phyloP scores from a whole-genome alignment of 2,329 filamentous ascomycete genomes.

The Fusarium humuli region DNA sequence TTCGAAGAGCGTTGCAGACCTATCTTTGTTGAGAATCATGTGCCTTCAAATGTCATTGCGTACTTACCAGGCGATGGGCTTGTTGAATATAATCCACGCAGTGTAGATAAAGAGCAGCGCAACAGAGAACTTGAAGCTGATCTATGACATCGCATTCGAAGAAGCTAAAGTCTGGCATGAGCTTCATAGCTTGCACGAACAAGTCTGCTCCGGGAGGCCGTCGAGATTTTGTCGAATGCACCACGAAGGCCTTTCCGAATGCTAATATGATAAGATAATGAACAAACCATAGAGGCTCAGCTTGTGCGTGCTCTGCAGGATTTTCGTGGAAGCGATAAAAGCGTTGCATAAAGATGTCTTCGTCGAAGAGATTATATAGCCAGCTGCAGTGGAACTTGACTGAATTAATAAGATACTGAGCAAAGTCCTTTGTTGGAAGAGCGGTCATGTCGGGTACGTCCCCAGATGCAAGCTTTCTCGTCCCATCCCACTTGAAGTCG shows the following conservation, averaged over 20 bases:
- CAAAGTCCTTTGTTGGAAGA: slow-evolving; percentile 33
- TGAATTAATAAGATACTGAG: slow-evolving; percentile 38
- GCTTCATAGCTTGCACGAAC: slow-evolving; percentile 37
- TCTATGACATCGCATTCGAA: slow-evolving; percentile 29
- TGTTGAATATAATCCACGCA: slow-evolving; percentile 22
- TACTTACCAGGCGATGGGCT: slow-evolving; percentile 25
- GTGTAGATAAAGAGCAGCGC: slow-evolving; percentile 32
- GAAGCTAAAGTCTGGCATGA: slow-evolving; percentile 39
- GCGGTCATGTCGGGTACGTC: slow-evolving; percentile 12
- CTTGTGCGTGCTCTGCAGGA: neutral
- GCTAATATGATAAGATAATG: slow-evolving; percentile 39
- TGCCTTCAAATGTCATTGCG: fast-evolving
- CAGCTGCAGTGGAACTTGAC: slow-evolving; percentile 39
- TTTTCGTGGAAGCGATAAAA: slow-evolving; percentile 26
- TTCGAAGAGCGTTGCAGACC: slow-evolving; percentile 31
- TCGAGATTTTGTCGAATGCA: slow-evolving; percentile 32
- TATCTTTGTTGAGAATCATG: neutral
- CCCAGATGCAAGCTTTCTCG: neutral
- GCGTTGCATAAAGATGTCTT: slow-evolving; percentile 34
- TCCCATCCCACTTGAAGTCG: slow-evolving; percentile 31
- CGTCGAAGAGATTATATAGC: slow-evolving; percentile 35
- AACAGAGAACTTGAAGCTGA: slow-evolving; percentile 37
- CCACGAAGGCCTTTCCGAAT: slow-evolving; percentile 38
- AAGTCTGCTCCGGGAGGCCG: slow-evolving; percentile 31
- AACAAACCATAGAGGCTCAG: slow-evolving; percentile 33